phyloP scores from a whole-genome alignment of 2,329 filamentous ascomycete species.

The Simplicillium sp. region DNA sequence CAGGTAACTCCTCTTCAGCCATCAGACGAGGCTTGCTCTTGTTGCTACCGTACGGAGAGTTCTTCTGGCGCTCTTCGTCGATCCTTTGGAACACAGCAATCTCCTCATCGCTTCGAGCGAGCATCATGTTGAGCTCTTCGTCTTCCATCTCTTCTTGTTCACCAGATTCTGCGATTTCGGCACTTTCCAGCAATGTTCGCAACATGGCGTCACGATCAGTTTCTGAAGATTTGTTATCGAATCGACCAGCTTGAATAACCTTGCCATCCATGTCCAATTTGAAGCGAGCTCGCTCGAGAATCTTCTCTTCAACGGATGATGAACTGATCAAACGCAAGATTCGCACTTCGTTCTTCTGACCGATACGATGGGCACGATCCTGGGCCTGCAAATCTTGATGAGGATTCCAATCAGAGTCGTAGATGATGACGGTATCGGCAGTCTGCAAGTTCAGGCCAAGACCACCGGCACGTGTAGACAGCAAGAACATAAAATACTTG shows the following conservation, averaged over 20 bases:
- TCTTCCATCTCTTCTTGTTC: constrained; percentile 98
- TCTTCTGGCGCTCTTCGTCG: constrained; percentile 62
- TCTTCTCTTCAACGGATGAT: constrained; percentile 97
- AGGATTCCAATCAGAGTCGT: constrained; percentile 99
- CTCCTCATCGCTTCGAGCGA: constrained; percentile 81
- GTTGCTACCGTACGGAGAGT: constrained; percentile 61
- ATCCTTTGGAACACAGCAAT: constrained; percentile 70
- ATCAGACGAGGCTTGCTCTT: constrained; percentile 71
- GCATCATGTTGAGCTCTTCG: constrained; percentile 89
- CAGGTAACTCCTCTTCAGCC: constrained; percentile 78
- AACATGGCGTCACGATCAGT: constrained; percentile 97
- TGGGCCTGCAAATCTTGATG: constrained; percentile 98
- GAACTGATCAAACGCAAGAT: constrained; percentile 93
- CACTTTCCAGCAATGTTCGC: constrained; percentile 80
- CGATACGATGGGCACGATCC: constrained; percentile 99
- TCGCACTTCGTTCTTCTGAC: constrained; percentile 98
- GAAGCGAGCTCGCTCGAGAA: constrained; percentile 90
- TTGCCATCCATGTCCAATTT: constrained; percentile 99
- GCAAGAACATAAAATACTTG: constrained; percentile 92
- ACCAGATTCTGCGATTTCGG: constrained; percentile 55
- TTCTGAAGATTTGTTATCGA: constrained; percentile 98
- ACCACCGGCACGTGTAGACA: constrained; percentile 98
- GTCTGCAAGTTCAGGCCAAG: constrained; percentile 95
- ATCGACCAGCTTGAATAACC: constrained; percentile 97
- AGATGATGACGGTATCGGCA: constrained; percentile 98